Percentiles rank a stretch among this genome's conserved stretches.
Conservation (phyloP, 257 asterid genomes). For the Lycium ferocissimum region DNA sequence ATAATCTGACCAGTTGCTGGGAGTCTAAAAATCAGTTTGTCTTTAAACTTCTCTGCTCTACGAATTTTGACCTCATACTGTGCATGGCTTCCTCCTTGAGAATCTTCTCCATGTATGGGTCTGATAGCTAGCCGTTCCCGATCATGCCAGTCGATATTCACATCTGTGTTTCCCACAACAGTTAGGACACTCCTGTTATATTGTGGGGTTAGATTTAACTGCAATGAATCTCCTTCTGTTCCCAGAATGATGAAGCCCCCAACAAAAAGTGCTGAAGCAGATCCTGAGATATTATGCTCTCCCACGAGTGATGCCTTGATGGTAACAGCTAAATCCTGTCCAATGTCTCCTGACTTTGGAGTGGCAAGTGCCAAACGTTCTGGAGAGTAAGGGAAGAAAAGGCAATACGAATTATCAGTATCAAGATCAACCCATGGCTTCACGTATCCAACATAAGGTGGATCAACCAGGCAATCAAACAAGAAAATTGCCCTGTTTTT, state of each 20-base stretch:
- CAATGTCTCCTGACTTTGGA: slow-evolving; percentile 43
- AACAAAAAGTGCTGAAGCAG: slow-evolving; percentile 76
- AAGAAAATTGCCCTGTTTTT: slow-evolving; percentile 34
- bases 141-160: slow-evolving; percentile 64
- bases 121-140: slow-evolving; percentile 51
- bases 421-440: slow-evolving; percentile 74
- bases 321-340: slow-evolving; percentile 52
- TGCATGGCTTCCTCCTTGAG: slow-evolving; percentile 42
- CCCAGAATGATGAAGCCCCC: slow-evolving; percentile 74
- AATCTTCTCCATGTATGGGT: slow-evolving; percentile 45
- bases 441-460: slow-evolving; percentile 65
- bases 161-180: slow-evolving; percentile 71
- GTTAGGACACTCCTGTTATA: slow-evolving; percentile 57
- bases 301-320: slow-evolving; percentile 66
- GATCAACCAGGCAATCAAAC: slow-evolving; percentile 70
- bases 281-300: slow-evolving; percentile 58
- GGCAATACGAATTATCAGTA: slow-evolving; percentile 59
- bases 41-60: slow-evolving; percentile 52
- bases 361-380: slow-evolving; percentile 56
- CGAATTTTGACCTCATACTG: slow-evolving; percentile 59
- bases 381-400: slow-evolving; percentile 82
- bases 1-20: slow-evolving; percentile 78
- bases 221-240: slow-evolving; percentile 53
- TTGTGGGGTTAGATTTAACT: slow-evolving; percentile 59
- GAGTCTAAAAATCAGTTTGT: slow-evolving; percentile 65